Percentiles rank a stretch among this genome's conserved stretches.
Conservation (phyloP, 305 asterid species). For the Fraxinus albicans region DNA sequence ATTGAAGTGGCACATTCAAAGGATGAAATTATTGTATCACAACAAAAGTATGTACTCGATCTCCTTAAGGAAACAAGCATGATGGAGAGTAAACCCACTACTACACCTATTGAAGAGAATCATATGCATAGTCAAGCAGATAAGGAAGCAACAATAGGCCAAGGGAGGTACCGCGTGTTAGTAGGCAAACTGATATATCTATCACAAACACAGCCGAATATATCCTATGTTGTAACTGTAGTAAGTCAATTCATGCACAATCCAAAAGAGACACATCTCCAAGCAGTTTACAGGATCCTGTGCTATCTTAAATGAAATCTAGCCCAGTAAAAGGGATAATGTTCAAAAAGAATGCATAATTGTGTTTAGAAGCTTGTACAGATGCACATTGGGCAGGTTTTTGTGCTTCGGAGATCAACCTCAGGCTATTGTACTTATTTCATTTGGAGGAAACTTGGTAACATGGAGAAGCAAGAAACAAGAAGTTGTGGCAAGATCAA, state of each 20-base stretch:
- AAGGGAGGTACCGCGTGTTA: background rate
- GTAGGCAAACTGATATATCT: background rate
- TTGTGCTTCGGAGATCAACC: background rate
- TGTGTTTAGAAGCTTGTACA: background rate
- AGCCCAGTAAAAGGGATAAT: background rate
- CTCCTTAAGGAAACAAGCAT: background rate
- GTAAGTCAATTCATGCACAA: conserved; percentile 9
- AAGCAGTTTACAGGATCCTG: background rate
- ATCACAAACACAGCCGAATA: background rate
- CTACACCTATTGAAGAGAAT: background rate
- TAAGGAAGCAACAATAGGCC: background rate
- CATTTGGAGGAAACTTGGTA: conserved; percentile 19
- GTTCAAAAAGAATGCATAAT: background rate
- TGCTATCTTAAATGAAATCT: background rate
- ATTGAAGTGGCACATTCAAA: background rate
- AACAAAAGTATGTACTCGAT: background rate
- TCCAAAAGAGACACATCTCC: background rate
- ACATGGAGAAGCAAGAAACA: conserved; percentile 21
- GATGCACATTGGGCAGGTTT: conserved; percentile 1
- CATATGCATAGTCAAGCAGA: background rate
- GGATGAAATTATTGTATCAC: background rate
- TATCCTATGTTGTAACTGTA: background rate
- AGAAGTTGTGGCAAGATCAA: conserved; percentile 21
- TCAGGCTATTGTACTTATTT: conserved; percentile 15
- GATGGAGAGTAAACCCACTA: background rate